These are phyloP conservation scores for Vitis hybrid DNA, from an alignment of 177 flowering plant species.

Conservation along the genomic window DNA sequence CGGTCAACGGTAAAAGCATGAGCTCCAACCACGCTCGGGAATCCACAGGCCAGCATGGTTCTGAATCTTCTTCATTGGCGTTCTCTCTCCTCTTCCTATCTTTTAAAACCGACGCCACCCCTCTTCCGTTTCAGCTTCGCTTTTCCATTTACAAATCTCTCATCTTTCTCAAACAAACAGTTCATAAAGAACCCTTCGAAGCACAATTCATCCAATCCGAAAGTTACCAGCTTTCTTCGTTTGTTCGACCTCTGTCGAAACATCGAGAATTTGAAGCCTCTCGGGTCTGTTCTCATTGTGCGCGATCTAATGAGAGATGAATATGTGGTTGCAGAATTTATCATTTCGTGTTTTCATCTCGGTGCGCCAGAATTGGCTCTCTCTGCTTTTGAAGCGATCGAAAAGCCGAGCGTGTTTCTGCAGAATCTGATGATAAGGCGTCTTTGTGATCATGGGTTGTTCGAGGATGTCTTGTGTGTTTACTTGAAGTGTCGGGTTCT, in stretches of 20 bases:
- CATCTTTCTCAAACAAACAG: neutral
- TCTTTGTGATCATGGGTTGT: constrained; percentile 39
- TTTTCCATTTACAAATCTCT: neutral
- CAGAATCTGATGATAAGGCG: constrained; percentile 47
- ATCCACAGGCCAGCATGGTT: neutral
- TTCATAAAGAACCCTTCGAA: neutral
- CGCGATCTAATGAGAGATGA: constrained; percentile 21
- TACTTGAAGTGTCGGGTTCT: constrained; percentile 26
- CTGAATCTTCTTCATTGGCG: constrained; percentile 1
- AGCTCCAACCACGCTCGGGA: too few relatives aligned
- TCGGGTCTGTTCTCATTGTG: constrained; percentile 33
- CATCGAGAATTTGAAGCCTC: constrained; percentile 28
- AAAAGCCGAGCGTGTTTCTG: constrained; percentile 31
- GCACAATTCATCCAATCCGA: neutral
- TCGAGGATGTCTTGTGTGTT: constrained; percentile 30
- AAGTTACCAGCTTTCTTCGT: constrained; percentile 10
- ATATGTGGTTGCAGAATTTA: constrained; percentile 16
- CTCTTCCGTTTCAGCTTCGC: neutral
- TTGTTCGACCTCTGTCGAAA: constrained; percentile 23
- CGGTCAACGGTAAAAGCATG: too few relatives aligned
- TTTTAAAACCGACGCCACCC: neutral
- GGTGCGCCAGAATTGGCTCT: constrained; percentile 38
- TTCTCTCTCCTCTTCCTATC: neutral
- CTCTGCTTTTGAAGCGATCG: constrained; percentile 11
- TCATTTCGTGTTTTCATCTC: constrained; percentile 34